Base-by-base conservation (phyloP, 1,284 basidiomycete species). In the Rhodotorula sp. region DNA sequence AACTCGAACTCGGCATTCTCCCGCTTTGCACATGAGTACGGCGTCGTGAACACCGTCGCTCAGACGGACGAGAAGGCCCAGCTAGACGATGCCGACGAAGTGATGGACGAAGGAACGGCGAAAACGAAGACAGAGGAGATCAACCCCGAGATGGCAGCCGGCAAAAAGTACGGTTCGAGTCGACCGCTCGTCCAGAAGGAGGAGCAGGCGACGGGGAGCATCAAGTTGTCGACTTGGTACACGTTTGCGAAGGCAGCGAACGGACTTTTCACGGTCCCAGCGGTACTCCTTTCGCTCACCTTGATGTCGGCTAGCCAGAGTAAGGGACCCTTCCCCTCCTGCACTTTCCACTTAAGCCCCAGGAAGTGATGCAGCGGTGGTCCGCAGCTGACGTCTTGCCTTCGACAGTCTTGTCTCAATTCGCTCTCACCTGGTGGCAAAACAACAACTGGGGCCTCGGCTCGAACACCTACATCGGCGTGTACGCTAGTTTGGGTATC, bases 401-500 rank as follows among this genome's bases (percentile, higher is more conserved):
- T 6, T n/a, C 5, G 17, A 12, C 53, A 66, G 66, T 74, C 12
- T 29, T 74, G 7, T 68, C 68, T 3, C 67, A 73, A 29, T 67
- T 75, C 44, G 49, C 71, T 0, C 64, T 75, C 22, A 60, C 61
- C 0, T 75, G 73, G 71, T 75, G 74, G 74, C 71, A 73, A 17
- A 14, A 59, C 1, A 63, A 57, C 56, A 64, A 69, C 7, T 77
- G 70, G 55, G 57, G 64, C 22, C 64, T 64, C 33, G 53, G 22
- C 48, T 29, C 75, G 85, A 42, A 29, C 29, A 53, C 15, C 76
- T 91, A 91, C 79, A 88, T 91, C 79, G 86, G 84, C 14, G 79
- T 91, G 29, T 92, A 91, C 77, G 89, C 87, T 4, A 83, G 82
- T 53, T 81, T 92, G 1, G 89, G 84, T 77, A 77, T 85, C 49